Conservation (phyloP, 140 eudicot genomes). For the Bidens hawaiensis region DNA sequence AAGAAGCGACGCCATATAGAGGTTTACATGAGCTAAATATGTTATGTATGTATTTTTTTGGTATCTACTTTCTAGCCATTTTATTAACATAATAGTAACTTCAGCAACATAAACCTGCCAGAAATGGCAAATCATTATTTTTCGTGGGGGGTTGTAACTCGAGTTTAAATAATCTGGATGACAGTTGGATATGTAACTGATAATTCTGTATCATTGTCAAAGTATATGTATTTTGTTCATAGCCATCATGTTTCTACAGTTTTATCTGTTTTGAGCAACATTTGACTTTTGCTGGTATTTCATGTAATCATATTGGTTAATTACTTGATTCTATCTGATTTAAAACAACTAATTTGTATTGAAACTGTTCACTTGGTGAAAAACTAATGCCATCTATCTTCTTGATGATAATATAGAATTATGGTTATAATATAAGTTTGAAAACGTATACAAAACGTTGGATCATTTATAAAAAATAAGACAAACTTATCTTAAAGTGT, state of each 20-base stretch:
- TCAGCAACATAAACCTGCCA: not conserved
- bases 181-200: not conserved
- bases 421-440: no score
- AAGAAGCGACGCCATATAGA: conserved; percentile 23
- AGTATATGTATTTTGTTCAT: no score
- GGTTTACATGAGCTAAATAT: conserved; percentile 7
- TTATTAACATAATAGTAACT: conserved; percentile 8
- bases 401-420: no score
- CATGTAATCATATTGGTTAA: not conserved
- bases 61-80: not conserved
- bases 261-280: no score
- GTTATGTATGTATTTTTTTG: not conserved
- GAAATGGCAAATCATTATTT: conserved; percentile 5
- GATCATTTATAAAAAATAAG: no score
- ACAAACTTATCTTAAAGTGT: no score
- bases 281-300: no score
- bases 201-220: not conserved
- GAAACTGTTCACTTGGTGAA: not conserved
- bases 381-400: not conserved
- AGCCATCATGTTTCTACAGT: no score
- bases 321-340: not conserved
- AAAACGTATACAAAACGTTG: no score
- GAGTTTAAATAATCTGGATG: not conserved
- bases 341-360: not conserved
- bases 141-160: conserved; percentile 10